phyloP scores from a whole-genome alignment of 495 filamentous ascomycete genomes.

The Neurospora tetraspora region DNA sequence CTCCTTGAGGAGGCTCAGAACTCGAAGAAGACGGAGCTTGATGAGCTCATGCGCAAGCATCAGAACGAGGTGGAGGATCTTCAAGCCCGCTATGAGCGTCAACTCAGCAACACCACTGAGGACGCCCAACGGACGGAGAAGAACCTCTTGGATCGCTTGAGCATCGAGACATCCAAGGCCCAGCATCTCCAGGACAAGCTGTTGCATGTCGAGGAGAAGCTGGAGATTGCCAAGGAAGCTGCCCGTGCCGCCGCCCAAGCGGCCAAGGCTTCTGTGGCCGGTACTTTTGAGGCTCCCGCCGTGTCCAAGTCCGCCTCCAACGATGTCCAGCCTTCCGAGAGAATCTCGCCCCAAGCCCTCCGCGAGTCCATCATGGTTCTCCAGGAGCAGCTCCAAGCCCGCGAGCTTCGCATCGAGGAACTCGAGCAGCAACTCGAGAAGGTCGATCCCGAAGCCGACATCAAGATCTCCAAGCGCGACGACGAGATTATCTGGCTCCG shows the following conservation, averaged over 20 bases:
- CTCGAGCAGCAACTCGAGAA: constrained; percentile 62
- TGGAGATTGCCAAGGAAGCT: constrained; percentile 83
- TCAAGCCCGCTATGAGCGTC: constrained; percentile 60
- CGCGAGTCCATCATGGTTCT: constrained; percentile 92
- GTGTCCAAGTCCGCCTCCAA: constrained; percentile 22
- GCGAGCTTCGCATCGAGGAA: constrained; percentile 77
- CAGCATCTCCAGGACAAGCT: constrained; percentile 74
- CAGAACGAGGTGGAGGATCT: constrained; percentile 61
- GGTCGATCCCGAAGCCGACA: constrained; percentile 61
- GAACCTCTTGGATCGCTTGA: constrained; percentile 59
- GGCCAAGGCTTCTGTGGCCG: constrained; percentile 54
- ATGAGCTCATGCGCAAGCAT: constrained; percentile 59
- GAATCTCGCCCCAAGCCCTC: constrained; percentile 85
- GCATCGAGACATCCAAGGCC: constrained; percentile 67
- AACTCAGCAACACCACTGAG: constrained; percentile 58
- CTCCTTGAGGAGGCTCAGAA: constrained; percentile 65
- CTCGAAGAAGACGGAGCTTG: constrained; percentile 51
- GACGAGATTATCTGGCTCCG: constrained; percentile 94
- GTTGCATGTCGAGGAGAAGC: constrained; percentile 68
- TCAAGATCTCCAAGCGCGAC: constrained; percentile 76
- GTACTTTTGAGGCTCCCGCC: constrained; percentile 19
- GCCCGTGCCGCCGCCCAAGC: constrained; percentile 78
- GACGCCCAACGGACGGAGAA: constrained; percentile 61
- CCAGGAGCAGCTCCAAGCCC: constrained; percentile 91
- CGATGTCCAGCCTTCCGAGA: constrained; percentile 56